Conservation (phyloP, 1,284 basidiomycete genomes). For the Leucoagaricus sp. region DNA sequence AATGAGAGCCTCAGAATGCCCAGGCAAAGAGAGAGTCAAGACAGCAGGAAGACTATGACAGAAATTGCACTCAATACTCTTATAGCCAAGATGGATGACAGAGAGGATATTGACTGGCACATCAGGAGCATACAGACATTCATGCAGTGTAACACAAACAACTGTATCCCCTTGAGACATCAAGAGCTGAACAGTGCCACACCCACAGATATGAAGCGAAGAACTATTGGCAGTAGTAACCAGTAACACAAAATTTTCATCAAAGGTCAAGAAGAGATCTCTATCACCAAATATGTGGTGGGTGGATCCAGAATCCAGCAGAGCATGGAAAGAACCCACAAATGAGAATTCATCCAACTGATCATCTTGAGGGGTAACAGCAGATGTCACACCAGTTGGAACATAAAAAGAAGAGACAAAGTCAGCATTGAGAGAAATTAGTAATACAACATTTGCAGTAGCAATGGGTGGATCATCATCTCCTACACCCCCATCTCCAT, state of each 20-base stretch:
- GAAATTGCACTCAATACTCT: neutral
- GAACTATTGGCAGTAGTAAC: neutral
- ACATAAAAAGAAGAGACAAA: neutral
- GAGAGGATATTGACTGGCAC: neutral
- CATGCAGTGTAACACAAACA: neutral
- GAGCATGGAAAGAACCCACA: neutral
- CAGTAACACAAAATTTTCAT: neutral
- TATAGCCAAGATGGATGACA: neutral
- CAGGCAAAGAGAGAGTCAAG: neutral
- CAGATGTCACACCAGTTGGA: neutral
- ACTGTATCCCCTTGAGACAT: neutral
- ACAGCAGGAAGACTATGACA: neutral
- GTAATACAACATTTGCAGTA: neutral
- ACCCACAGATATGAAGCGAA: neutral
- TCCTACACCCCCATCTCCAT: no score
- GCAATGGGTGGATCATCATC: neutral
- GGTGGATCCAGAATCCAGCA: constrained; percentile 1
- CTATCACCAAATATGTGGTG: neutral
- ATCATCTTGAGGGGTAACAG: neutral
- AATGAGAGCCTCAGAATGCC: neutral
- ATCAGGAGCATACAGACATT: neutral
- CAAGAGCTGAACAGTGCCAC: neutral
- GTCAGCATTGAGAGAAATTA: neutral
- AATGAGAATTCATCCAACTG: neutral
- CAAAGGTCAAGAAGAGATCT: neutral